Base-by-base conservation (phyloP, 805 yeast genomes). In the Starmera dryadoides region DNA sequence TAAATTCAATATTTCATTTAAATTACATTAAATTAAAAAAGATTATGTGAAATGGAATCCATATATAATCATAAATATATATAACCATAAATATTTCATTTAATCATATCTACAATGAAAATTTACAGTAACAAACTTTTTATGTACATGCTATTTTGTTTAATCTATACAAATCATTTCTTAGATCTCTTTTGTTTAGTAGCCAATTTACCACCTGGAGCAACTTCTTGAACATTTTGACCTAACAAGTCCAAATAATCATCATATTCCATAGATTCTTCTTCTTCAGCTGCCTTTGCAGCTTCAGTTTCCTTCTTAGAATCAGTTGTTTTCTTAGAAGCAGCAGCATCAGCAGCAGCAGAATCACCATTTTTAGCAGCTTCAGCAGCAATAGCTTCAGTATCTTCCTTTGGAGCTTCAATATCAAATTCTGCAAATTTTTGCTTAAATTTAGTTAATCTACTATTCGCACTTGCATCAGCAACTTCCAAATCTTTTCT, bases 401-500 rank as follows among this genome's bases (percentile, higher is more conserved):
- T 44, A 9, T 39, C 48, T 14, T 50, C 42, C 21, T 56, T 60
- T 29, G 46, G 46, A 30, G 58, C 63, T 40, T 61, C 63, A 30
- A 67, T 63, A 15, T 67, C 65, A 40, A 75, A 78, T 15, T 68
- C 63, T 2, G 81, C 63, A 55, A 73, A 85, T 58, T 73, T 82
- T 59, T 76, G 75, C 59, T 77, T 82, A 70, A 84, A 85, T 59
- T 75, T 81, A 60, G 74, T 79, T 53, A 89, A 65, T 60, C 80
- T 81, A 51, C 95, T 95, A 38, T 86, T 81, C 12, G 93, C 85
- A 58, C 78, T 85, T n/a, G 85, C 81, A 60, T 86, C 95, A 28
- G 77, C 71, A 34, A 80, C 73, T 37, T 75, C 75, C 51, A 86
- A 67, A 59, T 87, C 93, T 18, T 84, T 76, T 63, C 89, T 78